Evolutionary conservation across 495 filamentous ascomycete genomes (phyloP), one percentile per base, ranked within the genome.

Genomic region (Tuber indicum): DNA sequence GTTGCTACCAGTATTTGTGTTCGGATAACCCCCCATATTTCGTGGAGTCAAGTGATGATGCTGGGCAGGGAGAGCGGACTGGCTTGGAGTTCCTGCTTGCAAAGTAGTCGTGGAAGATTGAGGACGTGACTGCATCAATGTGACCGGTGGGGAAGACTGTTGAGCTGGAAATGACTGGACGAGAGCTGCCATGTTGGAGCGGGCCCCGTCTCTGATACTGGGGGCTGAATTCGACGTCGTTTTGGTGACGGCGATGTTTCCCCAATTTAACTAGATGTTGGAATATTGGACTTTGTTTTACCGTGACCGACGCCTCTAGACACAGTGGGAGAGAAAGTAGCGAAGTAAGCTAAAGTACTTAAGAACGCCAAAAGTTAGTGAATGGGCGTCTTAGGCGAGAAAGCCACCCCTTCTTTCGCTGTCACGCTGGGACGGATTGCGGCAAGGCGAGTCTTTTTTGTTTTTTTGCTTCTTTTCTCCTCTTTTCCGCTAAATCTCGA

Each of bases 81-180:
- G 89, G 58, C 81, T 84, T 81, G 87, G 88, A 75, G 88, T 81
- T 46, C 85, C 82, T 73, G 84, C 84, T 80, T 89, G 86, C 80
- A 91, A 87, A 75, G 89, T 88, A 78, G 91, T 92, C 42, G 91
- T 90, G 58, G 92, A 89, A 58, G 93, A 91, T 76, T 86, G 86
- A 73, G 93, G 91, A 81, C 92, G 90, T 77, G 92, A 89, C 84
- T 94, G 92, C 79, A 97, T 91, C 89, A 95, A 91, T 74, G 92
- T 91, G 82, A 92, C 89, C 77, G 92, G 92, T 82, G 89, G 89
- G 84, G 90, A 90, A 32, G 82, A 82, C 73, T 84, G 82, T 85
- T 93, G 92, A 86, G 92, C 90, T 81, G 93, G 91, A 84, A 94
- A 94, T 78, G 93, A 89, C 88, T 97, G 93, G 85, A 96, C 93